These are phyloP conservation scores for Rosa rugosa DNA, from an alignment of 306 rosid species.

Conservation along the genomic window DNA sequence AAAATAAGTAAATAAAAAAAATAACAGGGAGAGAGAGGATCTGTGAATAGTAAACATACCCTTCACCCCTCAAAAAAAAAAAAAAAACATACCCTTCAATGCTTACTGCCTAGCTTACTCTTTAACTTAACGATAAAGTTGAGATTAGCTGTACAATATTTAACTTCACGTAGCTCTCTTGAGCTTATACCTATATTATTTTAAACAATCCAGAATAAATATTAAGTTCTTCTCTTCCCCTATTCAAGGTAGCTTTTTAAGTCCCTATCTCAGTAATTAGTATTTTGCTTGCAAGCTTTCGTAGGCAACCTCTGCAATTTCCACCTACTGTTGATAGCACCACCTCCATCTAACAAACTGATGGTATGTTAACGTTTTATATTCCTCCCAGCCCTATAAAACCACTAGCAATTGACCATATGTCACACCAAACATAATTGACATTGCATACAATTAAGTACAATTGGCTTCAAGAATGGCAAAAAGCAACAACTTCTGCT, in stretches of 20 bases:
- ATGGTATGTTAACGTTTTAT: neutral
- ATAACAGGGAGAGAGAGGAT: too few relatives aligned
- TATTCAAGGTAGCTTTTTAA: neutral
- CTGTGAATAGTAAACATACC: too few relatives aligned
- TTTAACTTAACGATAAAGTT: neutral
- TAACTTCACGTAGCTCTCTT: conserved; percentile 6
- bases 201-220: too few relatives aligned
- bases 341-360: conserved; percentile 6
- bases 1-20: too few relatives aligned
- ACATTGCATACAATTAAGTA: neutral
- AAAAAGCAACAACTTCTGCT: neutral
- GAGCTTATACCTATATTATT: too few relatives aligned
- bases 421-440: neutral
- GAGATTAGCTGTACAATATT: neutral
- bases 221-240: neutral
- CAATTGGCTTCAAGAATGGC: conserved; percentile 9
- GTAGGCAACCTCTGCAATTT: neutral
- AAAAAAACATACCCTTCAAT: too few relatives aligned
- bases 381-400: conserved; percentile 6
- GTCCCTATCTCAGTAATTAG: neutral
- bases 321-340: conserved; percentile 12
- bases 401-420: neutral
- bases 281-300: conserved; percentile 5
- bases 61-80: too few relatives aligned
- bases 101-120: too few relatives aligned